These are phyloP conservation scores for Vaccinium myrtillus DNA, from an alignment of 148 eudicot genomes.

Conservation along the genomic window DNA sequence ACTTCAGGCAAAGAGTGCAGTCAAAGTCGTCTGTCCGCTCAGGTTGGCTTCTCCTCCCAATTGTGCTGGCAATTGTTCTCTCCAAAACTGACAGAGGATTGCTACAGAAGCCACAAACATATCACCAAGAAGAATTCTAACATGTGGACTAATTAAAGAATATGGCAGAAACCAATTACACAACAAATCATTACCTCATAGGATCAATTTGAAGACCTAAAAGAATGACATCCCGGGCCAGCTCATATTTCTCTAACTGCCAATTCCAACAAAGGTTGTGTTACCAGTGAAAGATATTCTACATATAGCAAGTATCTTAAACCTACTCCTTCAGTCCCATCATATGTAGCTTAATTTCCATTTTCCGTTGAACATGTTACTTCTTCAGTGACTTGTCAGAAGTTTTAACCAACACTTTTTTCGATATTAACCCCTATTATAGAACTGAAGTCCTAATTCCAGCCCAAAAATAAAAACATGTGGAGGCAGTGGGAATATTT, in stretches of 20 bases:
- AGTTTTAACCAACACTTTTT: not conserved
- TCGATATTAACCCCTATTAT: not conserved
- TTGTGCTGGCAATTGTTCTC: conserved; percentile 36
- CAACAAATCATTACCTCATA: conserved; percentile 47
- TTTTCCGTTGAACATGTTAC: not conserved
- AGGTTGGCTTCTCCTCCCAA: conserved; percentile 46
- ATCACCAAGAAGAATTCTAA: conserved; percentile 16
- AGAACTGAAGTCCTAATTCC: not conserved
- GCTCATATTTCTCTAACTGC: conserved; percentile 83
- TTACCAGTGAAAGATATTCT: conserved; percentile 7
- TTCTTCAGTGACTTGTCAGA: not conserved
- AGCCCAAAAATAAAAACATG: not conserved
- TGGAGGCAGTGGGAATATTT: not conserved
- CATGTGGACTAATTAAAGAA: not conserved
- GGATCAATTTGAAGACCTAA: conserved; percentile 93
- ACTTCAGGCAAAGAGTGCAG: conserved; percentile 90
- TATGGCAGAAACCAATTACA: not conserved
- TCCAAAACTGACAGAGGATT: conserved; percentile 57
- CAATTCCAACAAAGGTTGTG: conserved; percentile 21
- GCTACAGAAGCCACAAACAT: conserved; percentile 41
- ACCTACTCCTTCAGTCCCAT: not conserved
- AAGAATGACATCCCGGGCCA: conserved; percentile 62
- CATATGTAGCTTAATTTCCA: not conserved
- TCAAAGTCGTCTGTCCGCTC: conserved; percentile 93
- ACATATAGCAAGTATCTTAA: not conserved